phyloP scores from a whole-genome alignment of 2,329 filamentous ascomycete genomes.

The Xylariaceae sp. region DNA sequence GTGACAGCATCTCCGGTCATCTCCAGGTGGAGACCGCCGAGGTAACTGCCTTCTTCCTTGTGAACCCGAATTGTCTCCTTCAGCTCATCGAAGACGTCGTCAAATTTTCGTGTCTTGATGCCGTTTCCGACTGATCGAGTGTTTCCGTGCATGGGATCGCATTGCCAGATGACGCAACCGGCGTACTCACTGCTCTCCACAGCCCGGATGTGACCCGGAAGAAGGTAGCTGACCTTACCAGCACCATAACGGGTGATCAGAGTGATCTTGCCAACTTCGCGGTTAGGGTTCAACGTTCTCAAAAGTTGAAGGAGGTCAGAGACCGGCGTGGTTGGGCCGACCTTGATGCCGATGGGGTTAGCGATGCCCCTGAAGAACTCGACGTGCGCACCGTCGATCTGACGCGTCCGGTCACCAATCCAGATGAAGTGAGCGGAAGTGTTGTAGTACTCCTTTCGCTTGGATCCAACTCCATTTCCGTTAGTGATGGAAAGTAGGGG shows the following conservation, averaged over 20 bases:
- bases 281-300: conserved; percentile 75
- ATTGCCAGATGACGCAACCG: conserved; percentile 83
- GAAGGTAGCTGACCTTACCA: conserved; percentile 65
- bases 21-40: conserved; percentile 93
- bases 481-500: conserved; percentile 22
- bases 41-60: conserved; percentile 74
- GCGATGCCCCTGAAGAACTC: conserved; percentile 96
- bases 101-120: conserved; percentile 90
- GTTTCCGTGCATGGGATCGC: conserved; percentile 97
- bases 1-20: conserved; percentile 94
- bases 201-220: conserved; percentile 82
- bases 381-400: conserved; percentile 88
- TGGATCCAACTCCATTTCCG: conserved; percentile 24
- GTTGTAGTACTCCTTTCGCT: conserved; percentile 73
- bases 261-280: conserved; percentile 88
- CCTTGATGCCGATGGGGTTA: conserved; percentile 95
- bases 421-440: conserved; percentile 96
- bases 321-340: conserved; percentile 78
- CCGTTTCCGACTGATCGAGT: conserved; percentile 65
- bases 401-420: conserved; percentile 94
- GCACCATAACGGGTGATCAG: conserved; percentile 95
- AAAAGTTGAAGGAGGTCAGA: conserved; percentile 75
- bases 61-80: conserved; percentile 81
- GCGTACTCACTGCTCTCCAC: conserved; percentile 73
- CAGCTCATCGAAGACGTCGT: conserved; percentile 84